Evolutionary conservation across 2,329 filamentous ascomycete species (phyloP).

Genomic region (Amesomyces nigricolor): DNA sequence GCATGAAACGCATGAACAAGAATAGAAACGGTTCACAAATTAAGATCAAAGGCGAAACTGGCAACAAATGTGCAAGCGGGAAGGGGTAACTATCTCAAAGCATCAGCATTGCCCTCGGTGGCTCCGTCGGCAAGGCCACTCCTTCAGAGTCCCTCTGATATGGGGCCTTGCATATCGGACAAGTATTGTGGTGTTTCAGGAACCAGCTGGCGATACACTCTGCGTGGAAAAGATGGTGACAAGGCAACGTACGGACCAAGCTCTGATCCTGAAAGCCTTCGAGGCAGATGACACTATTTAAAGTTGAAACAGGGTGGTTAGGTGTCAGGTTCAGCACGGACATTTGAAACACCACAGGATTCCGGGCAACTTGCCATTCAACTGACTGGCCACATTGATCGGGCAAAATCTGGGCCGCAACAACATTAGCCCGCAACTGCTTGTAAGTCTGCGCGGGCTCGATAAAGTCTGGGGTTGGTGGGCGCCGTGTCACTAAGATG

Average conservation of each 20-base stretch:
- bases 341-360: too few relatives aligned
- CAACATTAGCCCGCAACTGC: background rate
- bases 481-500: background rate
- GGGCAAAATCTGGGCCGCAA: background rate
- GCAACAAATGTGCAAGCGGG: too few relatives aligned
- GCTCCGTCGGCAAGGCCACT: background rate
- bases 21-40: too few relatives aligned
- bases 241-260: conserved; percentile 10
- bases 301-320: background rate
- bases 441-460: conserved; percentile 1
- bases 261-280: conserved; percentile 6
- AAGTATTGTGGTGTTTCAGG: conserved; percentile 11
- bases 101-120: background rate
- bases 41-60: too few relatives aligned
- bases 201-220: conserved; percentile 15
- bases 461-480: background rate
- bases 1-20: too few relatives aligned
- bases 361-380: conserved; percentile 8
- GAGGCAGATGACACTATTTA: conserved; percentile 15
- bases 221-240: conserved; percentile 15
- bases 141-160: background rate
- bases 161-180: conserved; percentile 10
- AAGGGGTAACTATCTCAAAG: background rate
- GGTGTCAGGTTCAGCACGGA: background rate
- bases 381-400: conserved; percentile 6